A percentile compares a stretch with the other conserved stretches of the same genome.
Conservation (phyloP, 2,329 filamentous ascomycete species). For the Monosporascus sp. region DNA sequence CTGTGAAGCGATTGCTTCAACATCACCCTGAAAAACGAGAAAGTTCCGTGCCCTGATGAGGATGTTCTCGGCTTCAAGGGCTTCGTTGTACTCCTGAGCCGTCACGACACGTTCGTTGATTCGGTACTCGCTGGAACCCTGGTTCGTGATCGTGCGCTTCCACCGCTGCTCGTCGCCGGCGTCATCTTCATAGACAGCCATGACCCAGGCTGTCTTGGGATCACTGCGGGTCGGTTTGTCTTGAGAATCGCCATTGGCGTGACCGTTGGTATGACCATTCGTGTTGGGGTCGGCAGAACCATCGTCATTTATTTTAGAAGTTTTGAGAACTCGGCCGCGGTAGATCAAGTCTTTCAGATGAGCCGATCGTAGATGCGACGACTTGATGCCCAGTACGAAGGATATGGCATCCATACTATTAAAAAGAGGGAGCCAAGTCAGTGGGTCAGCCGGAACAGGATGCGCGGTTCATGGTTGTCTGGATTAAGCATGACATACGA, state of each 20-base stretch:
- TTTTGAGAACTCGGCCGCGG: conserved; percentile 86
- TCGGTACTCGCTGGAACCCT: conserved; percentile 88
- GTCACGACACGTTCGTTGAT: conserved; percentile 91
- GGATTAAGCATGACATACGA: conserved; percentile 54
- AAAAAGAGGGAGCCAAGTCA: conserved; percentile 20
- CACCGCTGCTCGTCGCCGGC: conserved; percentile 90
- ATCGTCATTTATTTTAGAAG: conserved; percentile 87
- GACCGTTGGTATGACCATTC: conserved; percentile 58
- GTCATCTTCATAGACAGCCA: conserved; percentile 98
- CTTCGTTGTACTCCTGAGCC: conserved; percentile 88
- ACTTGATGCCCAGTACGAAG: conserved; percentile 97
- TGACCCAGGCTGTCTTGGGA: conserved; percentile 95
- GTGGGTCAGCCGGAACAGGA: neutral
- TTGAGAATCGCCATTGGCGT: conserved; percentile 55
- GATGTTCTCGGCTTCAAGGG: conserved; percentile 89
- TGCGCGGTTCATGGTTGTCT: conserved; percentile 3
- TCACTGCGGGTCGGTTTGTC: conserved; percentile 69
- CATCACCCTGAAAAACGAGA: conserved; percentile 95
- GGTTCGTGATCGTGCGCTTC: conserved; percentile 89
- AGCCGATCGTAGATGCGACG: conserved; percentile 90
- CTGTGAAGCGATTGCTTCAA: conserved; percentile 93
- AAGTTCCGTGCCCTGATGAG: conserved; percentile 98
- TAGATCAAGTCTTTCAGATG: conserved; percentile 95
- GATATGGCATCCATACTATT: conserved; percentile 96
- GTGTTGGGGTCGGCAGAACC: conserved; percentile 57